Evolutionary conservation across 768 basidiomycete species (phyloP), one percentile per base, ranked within the genome.

Genomic region (Coprinopsis marcescibilis): DNA sequence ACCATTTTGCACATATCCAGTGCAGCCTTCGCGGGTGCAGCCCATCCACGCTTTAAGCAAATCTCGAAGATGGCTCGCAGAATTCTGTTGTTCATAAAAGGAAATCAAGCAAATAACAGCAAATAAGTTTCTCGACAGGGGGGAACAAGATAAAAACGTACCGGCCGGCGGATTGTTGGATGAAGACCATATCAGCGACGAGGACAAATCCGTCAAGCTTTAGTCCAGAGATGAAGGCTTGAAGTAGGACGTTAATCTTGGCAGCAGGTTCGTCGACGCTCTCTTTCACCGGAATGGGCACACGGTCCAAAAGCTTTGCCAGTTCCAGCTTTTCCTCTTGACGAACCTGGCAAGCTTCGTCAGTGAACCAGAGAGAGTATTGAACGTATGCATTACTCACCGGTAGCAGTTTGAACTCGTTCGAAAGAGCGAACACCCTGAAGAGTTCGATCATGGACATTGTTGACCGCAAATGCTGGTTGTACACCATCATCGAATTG

Each of bases 41-140:
- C 91, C 96, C 96, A 99, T n/a, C 94, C 94, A 34, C 93, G 83
- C 68, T 95, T 96, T 49, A 97, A 69, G 61, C 94, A 97, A 46
- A 98, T 99, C 65, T 99, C 95, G 56, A 93, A 97, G 60, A 99
- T 89, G 13, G 95, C 95, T 15, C 93, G 90, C 30, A 98, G 69
- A 57, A 98, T 96, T 57, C 87, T 86, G 26, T 15, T 45, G 4
- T 32, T 8, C 10, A 8, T 6, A n/a, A n/a, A n/a, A n/a, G n/a
- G n/a, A n/a, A n/a, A n/a, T n/a, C n/a, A n/a, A n/a, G n/a, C 13
- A 30, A 13, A 23, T 10, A 23, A 2, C 8, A 46, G 11, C 35
- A 29, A 42, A 30, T 7, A 41, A 30, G 1, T 33, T 11, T 15
- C 19, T 39, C 3, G 11, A 10, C 20, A 25, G 5, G 2, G 39